These are phyloP conservation scores for Ensete glaucum DNA, from an alignment of 176 grass and related monocot genomes.

Conservation along the genomic window DNA sequence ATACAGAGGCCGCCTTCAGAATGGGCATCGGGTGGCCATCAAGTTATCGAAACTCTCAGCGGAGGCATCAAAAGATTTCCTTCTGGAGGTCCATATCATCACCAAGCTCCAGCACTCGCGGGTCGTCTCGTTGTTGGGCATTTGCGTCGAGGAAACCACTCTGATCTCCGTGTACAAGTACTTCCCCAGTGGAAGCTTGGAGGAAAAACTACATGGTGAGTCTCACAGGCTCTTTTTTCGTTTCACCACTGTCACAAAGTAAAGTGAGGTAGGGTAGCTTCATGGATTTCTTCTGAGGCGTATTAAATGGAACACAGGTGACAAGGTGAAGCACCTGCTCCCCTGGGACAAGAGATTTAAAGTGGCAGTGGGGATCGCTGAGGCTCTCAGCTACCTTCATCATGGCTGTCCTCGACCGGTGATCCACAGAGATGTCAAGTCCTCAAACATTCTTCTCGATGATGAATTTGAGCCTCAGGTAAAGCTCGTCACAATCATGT, in stretches of 20 bases:
- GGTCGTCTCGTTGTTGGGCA: slow-evolving; percentile 65
- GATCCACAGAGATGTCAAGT: slow-evolving; percentile 95
- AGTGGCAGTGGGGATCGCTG: slow-evolving; percentile 58
- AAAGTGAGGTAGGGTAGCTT: background rate
- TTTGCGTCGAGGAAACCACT: slow-evolving; percentile 65
- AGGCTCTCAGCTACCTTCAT: slow-evolving; percentile 76
- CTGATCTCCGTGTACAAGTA: slow-evolving; percentile 80
- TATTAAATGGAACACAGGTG: slow-evolving; percentile 28
- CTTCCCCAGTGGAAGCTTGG: slow-evolving; percentile 70
- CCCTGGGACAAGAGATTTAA: slow-evolving; percentile 64
- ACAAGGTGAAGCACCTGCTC: slow-evolving; percentile 34
- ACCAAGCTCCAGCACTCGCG: slow-evolving; percentile 53
- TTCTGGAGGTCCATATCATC: slow-evolving; percentile 84
- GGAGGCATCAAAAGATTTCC: slow-evolving; percentile 70
- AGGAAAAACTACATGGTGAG: slow-evolving; percentile 79
- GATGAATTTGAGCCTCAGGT: slow-evolving; percentile 72
- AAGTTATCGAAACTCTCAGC: slow-evolving; percentile 60
- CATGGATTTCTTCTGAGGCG: background rate
- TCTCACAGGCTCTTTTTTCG: background rate
- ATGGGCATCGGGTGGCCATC: slow-evolving; percentile 56
- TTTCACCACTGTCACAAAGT: background rate
- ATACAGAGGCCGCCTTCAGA: slow-evolving; percentile 58
- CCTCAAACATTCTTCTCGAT: slow-evolving; percentile 86
- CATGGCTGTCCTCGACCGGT: slow-evolving; percentile 47
- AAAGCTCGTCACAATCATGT: background rate